Conservation (phyloP, 345 rosid genomes). For the Salix caprea region DNA sequence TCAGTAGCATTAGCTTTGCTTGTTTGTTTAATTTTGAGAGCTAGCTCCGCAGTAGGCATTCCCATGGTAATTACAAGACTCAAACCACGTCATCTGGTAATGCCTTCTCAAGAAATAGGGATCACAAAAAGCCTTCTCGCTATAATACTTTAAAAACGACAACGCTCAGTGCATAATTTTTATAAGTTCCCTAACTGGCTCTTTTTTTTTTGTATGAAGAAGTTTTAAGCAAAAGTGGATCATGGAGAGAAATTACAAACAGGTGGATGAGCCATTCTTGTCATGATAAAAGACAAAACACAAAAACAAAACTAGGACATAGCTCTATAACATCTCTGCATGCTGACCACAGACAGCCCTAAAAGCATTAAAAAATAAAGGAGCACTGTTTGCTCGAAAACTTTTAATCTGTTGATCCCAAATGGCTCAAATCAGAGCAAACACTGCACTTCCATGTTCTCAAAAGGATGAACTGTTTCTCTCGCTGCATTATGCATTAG, state of each 20-base stretch:
- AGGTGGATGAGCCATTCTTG: neutral
- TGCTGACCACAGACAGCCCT: neutral
- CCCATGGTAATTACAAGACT: too few relatives aligned
- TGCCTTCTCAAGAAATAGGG: too few relatives aligned
- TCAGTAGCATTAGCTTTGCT: too few relatives aligned
- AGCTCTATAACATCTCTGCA: neutral
- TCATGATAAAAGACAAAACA: neutral
- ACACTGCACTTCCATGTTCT: neutral
- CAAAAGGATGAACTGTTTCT: neutral
- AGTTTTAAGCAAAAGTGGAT: neutral
- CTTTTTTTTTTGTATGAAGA: too few relatives aligned
- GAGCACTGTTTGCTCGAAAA: neutral
- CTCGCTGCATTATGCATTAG: neutral
- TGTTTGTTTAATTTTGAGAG: too few relatives aligned
- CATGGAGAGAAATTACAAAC: neutral
- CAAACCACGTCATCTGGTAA: too few relatives aligned
- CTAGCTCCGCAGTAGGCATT: too few relatives aligned
- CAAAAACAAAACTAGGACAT: neutral
- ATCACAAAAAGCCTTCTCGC: too few relatives aligned
- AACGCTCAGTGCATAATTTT: too few relatives aligned
- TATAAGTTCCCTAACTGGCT: too few relatives aligned
- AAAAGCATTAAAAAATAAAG: neutral
- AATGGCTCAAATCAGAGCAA: neutral
- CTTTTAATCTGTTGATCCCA: neutral
- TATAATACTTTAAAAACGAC: too few relatives aligned